phyloP scores from a whole-genome alignment of 108 stramenopile genomes.

The Chaetoceros tenuissimus region DNA sequence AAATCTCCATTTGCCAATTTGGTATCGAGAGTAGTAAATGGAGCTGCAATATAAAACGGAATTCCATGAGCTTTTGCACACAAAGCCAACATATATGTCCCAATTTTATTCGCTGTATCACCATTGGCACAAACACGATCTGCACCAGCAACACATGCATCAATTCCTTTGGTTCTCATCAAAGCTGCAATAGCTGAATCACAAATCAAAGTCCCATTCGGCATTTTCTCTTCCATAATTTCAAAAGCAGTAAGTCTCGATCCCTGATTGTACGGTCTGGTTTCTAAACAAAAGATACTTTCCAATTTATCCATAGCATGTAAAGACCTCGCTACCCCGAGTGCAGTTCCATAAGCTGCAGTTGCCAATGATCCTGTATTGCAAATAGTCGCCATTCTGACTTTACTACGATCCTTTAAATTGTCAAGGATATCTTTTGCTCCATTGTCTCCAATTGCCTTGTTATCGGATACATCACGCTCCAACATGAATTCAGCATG shows the following conservation, averaged over 20 bases:
- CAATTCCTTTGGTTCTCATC: constrained; percentile 73
- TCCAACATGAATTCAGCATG: constrained; percentile 87
- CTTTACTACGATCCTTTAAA: constrained; percentile 18
- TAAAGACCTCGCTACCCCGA: constrained; percentile 88
- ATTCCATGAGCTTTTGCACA: constrained; percentile 82
- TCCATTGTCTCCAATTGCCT: constrained; percentile 72
- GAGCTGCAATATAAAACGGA: constrained; percentile 93
- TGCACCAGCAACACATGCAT: constrained; percentile 91
- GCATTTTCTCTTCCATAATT: constrained; percentile 85
- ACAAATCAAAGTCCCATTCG: constrained; percentile 83
- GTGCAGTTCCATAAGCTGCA: constrained; percentile 92
- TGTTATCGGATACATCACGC: constrained; percentile 84
- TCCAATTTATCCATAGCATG: constrained; percentile 50
- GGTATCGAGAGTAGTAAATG: constrained; percentile 88
- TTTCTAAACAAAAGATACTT: constrained; percentile 84
- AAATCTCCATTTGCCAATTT: constrained; percentile 51
- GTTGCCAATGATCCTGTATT: constrained; percentile 96
- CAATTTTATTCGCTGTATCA: constrained; percentile 98
- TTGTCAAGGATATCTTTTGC: constrained; percentile 63
- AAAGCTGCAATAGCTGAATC: constrained; percentile 89
- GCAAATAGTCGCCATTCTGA: constrained; percentile 82
- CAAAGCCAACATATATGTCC: constrained; percentile 85
- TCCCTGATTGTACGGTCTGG: constrained; percentile 94
- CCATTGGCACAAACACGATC: constrained; percentile 98
- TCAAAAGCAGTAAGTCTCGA: constrained; percentile 97